These are phyloP conservation scores for Lactarius quietus DNA, from an alignment of 768 basidiomycete species.

Conservation along the genomic window DNA sequence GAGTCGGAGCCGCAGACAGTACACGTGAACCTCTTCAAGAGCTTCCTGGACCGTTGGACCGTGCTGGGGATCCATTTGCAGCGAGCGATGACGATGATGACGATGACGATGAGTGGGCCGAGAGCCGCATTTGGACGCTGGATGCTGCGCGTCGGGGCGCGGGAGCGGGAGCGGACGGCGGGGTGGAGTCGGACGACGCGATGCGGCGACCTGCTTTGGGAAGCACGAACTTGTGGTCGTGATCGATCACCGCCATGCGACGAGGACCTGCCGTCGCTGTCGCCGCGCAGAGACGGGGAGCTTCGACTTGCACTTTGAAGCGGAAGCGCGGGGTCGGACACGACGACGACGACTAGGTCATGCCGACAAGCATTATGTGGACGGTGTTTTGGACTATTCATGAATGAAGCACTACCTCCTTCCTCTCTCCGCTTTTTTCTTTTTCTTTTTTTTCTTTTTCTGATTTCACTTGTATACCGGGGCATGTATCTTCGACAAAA, in stretches of 20 bases:
- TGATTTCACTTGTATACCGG: no score
- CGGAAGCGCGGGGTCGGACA: no score
- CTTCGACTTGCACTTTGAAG: neutral
- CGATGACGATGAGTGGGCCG: neutral
- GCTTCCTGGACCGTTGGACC: neutral
- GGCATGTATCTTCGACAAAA: no score
- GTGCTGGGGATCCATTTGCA: neutral
- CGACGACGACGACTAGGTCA: neutral
- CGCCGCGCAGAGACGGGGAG: neutral
- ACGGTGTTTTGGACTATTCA: no score
- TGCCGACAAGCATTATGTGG: no score
- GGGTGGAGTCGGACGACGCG: no score
- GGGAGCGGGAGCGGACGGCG: neutral
- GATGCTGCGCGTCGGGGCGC: neutral
- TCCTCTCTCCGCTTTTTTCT: no score
- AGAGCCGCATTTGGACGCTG: neutral
- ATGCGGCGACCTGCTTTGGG: neutral
- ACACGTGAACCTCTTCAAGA: neutral
- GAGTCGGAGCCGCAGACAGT: neutral
- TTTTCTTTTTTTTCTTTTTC: neutral
- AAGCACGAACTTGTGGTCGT: neutral
- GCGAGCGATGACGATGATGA: neutral
- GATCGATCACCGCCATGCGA: neutral
- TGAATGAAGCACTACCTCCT: neutral
- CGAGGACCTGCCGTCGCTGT: neutral